These are phyloP conservation scores for Fusarium zealandicum DNA, from an alignment of 2,329 filamentous ascomycete species.

Conservation along the genomic window DNA sequence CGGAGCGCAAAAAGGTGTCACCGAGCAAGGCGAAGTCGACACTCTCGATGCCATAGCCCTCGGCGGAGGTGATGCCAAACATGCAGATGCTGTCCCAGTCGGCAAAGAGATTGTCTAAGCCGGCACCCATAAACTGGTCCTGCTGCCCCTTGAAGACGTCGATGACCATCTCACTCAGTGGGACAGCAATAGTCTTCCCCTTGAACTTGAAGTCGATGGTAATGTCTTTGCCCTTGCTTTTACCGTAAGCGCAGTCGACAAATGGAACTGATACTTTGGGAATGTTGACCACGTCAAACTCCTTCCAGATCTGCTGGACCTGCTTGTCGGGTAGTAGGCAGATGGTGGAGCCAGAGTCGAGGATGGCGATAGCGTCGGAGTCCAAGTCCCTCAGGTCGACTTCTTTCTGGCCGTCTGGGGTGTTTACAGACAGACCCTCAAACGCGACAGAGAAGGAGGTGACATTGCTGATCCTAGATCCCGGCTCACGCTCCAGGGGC, in stretches of 20 bases:
- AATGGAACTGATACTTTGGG: constrained; percentile 54
- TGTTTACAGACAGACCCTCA: constrained; percentile 50
- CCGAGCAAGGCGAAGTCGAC: constrained; percentile 57
- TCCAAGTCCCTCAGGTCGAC: constrained; percentile 49
- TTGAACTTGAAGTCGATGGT: constrained; percentile 61
- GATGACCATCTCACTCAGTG: constrained; percentile 62
- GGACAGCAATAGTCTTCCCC: constrained; percentile 56
- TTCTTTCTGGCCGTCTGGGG: constrained; percentile 37
- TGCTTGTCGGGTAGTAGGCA: constrained; percentile 71
- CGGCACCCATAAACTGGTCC: constrained; percentile 50
- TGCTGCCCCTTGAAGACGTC: constrained; percentile 49
- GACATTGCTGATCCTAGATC: constrained; percentile 52
- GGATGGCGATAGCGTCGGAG: constrained; percentile 68
- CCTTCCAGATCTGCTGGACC: constrained; percentile 57
- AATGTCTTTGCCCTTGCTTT: constrained; percentile 52
- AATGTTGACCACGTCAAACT: constrained; percentile 59
- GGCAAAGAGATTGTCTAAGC: constrained; percentile 43
- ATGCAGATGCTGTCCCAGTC: constrained; percentile 57
- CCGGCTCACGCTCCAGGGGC: constrained; percentile 56
- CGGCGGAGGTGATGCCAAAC: constrained; percentile 60
- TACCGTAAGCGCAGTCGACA: constrained; percentile 59
- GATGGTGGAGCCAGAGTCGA: constrained; percentile 78
- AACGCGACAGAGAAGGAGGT: constrained; percentile 48
- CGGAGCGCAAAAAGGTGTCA: constrained; percentile 64
- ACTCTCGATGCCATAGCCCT: constrained; percentile 43